A percentile compares a stretch with the other conserved stretches of the same genome.
These are phyloP conservation scores for Coelastrella sp. DNA, from an alignment of 139 green algal genomes.

Conservation along the genomic window DNA sequence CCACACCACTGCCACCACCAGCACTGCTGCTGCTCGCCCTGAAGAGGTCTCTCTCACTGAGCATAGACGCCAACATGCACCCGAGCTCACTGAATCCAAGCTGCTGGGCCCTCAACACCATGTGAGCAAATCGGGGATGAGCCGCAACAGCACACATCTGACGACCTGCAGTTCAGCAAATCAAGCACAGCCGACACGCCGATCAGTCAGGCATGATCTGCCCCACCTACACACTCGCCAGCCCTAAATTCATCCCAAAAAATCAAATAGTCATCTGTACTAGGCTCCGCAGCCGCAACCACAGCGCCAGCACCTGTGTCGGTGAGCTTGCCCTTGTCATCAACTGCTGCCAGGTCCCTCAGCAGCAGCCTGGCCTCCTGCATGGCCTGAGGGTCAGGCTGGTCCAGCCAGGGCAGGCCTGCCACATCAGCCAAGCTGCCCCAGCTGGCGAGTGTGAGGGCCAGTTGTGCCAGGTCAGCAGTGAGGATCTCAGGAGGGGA, in stretches of 20 bases:
- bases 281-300: neutral
- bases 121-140: slow-evolving; percentile 61
- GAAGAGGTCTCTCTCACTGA: slow-evolving; percentile 60
- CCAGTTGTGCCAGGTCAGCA: slow-evolving; percentile 67
- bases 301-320: neutral
- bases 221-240: too few relatives aligned
- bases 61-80: slow-evolving; percentile 58
- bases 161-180: slow-evolving; percentile 31
- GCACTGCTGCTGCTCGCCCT: slow-evolving; percentile 40
- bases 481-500: slow-evolving; percentile 61
- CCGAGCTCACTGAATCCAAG: slow-evolving; percentile 45
- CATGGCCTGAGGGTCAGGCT: slow-evolving; percentile 52
- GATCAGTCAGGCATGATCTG: neutral
- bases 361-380: slow-evolving; percentile 58
- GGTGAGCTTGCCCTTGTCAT: slow-evolving; percentile 39
- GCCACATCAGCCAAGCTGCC: slow-evolving; percentile 38
- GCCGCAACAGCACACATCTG: slow-evolving; percentile 49
- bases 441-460: slow-evolving; percentile 68
- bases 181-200: neutral
- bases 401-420: slow-evolving; percentile 72
- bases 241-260: too few relatives aligned
- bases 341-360: slow-evolving; percentile 60
- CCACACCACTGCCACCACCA: slow-evolving; percentile 26
- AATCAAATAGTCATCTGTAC: too few relatives aligned
- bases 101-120: slow-evolving; percentile 52